Base-by-base conservation (phyloP, 768 basidiomycete genomes). In the Leccinum subgranulosum region DNA sequence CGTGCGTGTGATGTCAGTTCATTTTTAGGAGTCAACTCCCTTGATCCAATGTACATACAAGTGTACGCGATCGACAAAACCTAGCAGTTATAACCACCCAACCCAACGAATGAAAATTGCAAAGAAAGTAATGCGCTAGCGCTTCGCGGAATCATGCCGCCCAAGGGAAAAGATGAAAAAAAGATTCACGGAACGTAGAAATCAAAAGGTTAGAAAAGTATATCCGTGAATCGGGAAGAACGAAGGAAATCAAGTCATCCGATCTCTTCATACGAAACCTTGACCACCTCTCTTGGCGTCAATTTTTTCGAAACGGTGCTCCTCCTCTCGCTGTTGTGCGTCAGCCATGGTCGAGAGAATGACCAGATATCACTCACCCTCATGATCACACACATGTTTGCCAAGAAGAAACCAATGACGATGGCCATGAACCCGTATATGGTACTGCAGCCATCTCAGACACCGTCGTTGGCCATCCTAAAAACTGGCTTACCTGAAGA, bases 381-480 rank as follows among this genome's bases (percentile, higher is more conserved):
- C 69, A 89, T 92, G 67, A 97, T 92, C 45, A 95, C 82, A 74
- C 92, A 96, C 55, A 90, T 79, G 23, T 91, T 87, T 7, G 90
- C 84, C 49, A 96, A 76, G 69, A 94, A 82, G 60, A 95, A 77
- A 58, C 81, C 80, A 41, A 90, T 73, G 54, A 94, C 78, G 63
- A 94, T 80, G 8, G 88, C 85, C 83, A 91, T 92, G 73, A 84
- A 94, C 41, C 91, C 92, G 71, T 93, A 94, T 31, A 88, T 76
- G 57, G 82, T 81, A 50, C 84, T 85, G 56, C 23, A 65, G 5
- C 29, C 43, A 11, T 49, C 25, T 53, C 19, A 54, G 28, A 50
- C 5, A 21, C 51, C n/a, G 17, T 28, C 45, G 17, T 21, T 34
- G 28, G 28, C 27, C 3, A 29, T 12, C 10, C 5, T n/a, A 6